Conservation (phyloP, 2,329 filamentous ascomycete species). For the Clonostachys solani region DNA sequence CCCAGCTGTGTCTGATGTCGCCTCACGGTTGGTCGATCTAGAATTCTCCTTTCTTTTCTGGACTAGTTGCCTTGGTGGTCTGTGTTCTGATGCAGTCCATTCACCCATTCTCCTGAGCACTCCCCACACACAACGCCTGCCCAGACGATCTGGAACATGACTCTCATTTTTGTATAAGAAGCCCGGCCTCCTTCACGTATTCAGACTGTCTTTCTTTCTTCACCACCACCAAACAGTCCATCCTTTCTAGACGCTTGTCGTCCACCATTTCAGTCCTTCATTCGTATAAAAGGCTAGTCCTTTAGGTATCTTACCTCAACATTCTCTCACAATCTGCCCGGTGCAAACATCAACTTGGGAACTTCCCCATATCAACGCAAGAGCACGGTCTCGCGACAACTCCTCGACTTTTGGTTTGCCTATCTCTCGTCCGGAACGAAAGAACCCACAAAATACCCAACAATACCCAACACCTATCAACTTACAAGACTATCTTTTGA, state of each 20-base stretch:
- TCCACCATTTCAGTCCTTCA: conserved; percentile 18
- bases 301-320: conserved; percentile 13
- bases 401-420: background rate
- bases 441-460: conserved; percentile 5
- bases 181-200: conserved; percentile 1
- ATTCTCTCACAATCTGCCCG: conserved; percentile 9
- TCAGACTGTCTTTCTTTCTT: conserved; percentile 4
- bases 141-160: conserved; percentile 3
- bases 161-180: conserved; percentile 5
- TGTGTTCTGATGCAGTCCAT: no score
- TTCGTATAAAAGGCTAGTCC: conserved; percentile 27
- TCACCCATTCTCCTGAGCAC: conserved; percentile 1
- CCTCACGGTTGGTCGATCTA: background rate
- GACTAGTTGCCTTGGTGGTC: no score
- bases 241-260: conserved; percentile 13
- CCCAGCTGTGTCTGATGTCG: background rate
- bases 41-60: no score
- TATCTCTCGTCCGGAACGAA: background rate
- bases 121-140: background rate
- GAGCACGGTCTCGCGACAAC: background rate
- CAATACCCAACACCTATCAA: conserved; percentile 25
- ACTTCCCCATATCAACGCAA: conserved; percentile 1
- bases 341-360: conserved; percentile 3
- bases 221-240: conserved; percentile 8
- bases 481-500: conserved; percentile 7